phyloP scores from a whole-genome alignment of 306 rosid genomes.

The Macrotyloma uniflorum region DNA sequence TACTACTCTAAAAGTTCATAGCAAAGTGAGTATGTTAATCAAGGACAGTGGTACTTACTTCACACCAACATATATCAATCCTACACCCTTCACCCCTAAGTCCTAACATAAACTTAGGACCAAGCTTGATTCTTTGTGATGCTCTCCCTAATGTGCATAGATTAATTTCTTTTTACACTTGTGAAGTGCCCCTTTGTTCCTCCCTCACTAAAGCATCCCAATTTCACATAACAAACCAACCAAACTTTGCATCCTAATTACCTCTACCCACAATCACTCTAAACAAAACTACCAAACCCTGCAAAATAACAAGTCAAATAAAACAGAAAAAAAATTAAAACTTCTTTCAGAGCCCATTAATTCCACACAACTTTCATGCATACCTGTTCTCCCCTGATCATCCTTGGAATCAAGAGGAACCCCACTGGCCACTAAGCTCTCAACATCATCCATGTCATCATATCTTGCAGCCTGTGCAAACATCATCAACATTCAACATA shows the following conservation, averaged over 20 bases:
- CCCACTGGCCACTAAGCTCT: constrained; percentile 55
- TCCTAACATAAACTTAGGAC: neutral
- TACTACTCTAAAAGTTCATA: neutral
- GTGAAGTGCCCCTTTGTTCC: neutral
- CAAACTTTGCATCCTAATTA: neutral
- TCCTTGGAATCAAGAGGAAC: constrained; percentile 79
- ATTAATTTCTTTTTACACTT: neutral
- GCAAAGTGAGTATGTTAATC: neutral
- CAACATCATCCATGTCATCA: constrained; percentile 66
- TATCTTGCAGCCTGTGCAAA: constrained; percentile 73
- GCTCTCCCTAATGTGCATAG: neutral
- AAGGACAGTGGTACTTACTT: neutral
- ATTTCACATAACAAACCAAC: neutral
- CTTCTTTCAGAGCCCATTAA: neutral
- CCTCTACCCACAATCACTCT: neutral
- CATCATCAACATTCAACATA: neutral
- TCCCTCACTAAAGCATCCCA: neutral
- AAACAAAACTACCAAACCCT: neutral
- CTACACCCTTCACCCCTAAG: too few species aligned
- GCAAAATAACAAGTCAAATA: neutral
- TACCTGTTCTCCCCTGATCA: constrained; percentile 76
- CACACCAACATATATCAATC: neutral
- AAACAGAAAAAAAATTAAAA: neutral
- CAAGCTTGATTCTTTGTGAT: neutral
- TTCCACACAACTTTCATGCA: neutral